Evolutionary conservation across 495 filamentous ascomycete genomes (phyloP), one percentile per base, ranked within the genome.

Genomic region (Rusavskia elegans): DNA sequence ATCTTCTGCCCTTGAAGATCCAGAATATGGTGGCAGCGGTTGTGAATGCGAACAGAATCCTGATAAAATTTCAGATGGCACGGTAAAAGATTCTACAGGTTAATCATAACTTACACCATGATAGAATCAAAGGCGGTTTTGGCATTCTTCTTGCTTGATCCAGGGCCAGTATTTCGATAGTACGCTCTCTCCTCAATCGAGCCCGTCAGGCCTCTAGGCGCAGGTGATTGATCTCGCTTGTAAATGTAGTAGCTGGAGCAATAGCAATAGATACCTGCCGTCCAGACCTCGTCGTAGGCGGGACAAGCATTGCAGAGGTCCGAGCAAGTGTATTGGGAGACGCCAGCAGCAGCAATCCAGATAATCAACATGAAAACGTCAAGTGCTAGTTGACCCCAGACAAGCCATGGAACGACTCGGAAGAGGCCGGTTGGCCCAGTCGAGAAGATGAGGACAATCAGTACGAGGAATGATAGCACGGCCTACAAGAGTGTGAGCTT

Each of bases 321-420:
- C 17, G 36, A 35, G 52, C 53, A 58, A 30, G 17, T 57, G 32
- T 54, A 56, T 16, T 36, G 38, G 7, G 56, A 56, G n/a, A 53
- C 55, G n/a, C 52, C 52, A 20, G 45, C 54, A 17, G 59, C 59
- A 7, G 59, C 45, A 41, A 59, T 27, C 56, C 56, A 61, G 54
- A 59, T 36, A 21, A 59, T 42, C 42, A 57, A 57, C 41, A 61
- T 41, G 32, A 57, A 10, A n/a, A 41, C 49, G 21, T 61, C 57
- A 27, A 61, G 51, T 17, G 21, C 49, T 2, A 61, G 54, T 29
- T 56, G 54, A 36, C 52, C 51, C 5, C 25, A 51, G 37, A 56
- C 44, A 39, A 51, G 51, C 40, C 50, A 57, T 17, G 59, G 57
- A 23, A 61, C 45, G 36, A 55, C 37, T 19, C 54, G 30, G 29